A percentile compares a stretch with the other conserved stretches of the same genome.
Conservation (phyloP, 2,329 filamentous ascomycete genomes). For the Pseudopyricularia cyperi region DNA sequence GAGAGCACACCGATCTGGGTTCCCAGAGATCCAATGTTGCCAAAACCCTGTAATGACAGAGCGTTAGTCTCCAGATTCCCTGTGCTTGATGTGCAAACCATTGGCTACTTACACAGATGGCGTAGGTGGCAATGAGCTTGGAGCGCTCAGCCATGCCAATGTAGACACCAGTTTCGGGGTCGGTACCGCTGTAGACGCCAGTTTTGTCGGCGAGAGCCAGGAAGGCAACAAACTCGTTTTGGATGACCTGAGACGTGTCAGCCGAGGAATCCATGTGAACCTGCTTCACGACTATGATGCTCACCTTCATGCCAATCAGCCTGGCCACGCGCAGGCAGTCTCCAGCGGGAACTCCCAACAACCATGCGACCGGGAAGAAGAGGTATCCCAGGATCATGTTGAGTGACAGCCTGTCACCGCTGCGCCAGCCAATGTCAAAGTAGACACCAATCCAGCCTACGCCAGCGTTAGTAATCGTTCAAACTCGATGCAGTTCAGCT, state of each 20-base stretch:
- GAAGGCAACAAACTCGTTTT: conserved; percentile 75
- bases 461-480: conserved; percentile 12
- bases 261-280: neutral
- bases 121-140: conserved; percentile 72
- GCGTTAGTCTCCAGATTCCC: no score
- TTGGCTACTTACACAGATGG: conserved; percentile 53
- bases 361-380: conserved; percentile 65
- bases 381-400: conserved; percentile 66
- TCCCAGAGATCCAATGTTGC: conserved; percentile 77
- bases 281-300: neutral
- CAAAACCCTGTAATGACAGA: conserved; percentile 43
- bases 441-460: neutral
- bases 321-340: conserved; percentile 60
- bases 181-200: conserved; percentile 13
- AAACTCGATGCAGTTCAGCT: no score
- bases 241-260: conserved; percentile 37
- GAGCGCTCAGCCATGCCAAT: conserved; percentile 53
- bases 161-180: conserved; percentile 26
- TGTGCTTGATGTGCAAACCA: no score
- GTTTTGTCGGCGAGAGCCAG: conserved; percentile 32
- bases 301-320: conserved; percentile 60
- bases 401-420: conserved; percentile 55
- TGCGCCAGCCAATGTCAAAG: neutral
- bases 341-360: conserved; percentile 61
- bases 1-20: conserved; percentile 82